Conservation (phyloP, 2,329 filamentous ascomycete genomes). For the Phoma sp. region DNA sequence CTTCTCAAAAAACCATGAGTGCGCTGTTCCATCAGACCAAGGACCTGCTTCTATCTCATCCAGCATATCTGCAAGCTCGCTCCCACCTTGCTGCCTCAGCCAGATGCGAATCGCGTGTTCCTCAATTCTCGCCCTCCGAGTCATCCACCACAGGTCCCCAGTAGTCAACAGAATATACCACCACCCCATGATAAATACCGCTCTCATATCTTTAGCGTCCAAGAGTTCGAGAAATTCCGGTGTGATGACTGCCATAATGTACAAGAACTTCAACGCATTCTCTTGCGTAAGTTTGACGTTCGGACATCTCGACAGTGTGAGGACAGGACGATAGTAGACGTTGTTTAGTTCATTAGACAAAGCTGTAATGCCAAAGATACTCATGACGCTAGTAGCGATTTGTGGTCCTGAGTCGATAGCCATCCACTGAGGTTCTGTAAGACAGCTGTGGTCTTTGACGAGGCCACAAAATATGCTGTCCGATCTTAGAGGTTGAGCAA, state of each 20-base stretch:
- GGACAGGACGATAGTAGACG: conserved; percentile 40
- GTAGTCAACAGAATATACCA: conserved; percentile 59
- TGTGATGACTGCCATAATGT: conserved; percentile 57
- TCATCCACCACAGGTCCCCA: conserved; percentile 40
- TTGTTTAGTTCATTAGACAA: conserved; percentile 29
- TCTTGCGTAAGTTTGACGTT: conserved; percentile 47
- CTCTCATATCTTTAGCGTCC: conserved; percentile 59
- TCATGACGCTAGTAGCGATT: conserved; percentile 46
- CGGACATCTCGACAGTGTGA: conserved; percentile 51
- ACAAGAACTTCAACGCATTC: conserved; percentile 56
- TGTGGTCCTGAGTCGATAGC: conserved; percentile 10
- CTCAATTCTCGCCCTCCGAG: conserved; percentile 33
- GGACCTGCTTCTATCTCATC: conserved; percentile 9
- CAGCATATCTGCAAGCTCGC: conserved; percentile 10
- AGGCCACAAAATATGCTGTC: conserved; percentile 58
- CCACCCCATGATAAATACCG: conserved; percentile 63
- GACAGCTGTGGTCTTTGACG: conserved; percentile 27
- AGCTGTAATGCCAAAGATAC: conserved; percentile 35
- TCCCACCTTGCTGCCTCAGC: conserved; percentile 25
- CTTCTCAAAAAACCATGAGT: conserved; percentile 1
- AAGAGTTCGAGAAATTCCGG: conserved; percentile 57
- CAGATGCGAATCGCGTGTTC: conserved; percentile 34
- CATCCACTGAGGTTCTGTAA: conserved; percentile 22
- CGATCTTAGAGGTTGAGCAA: conserved; percentile 58
- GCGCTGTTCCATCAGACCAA: neutral